These are phyloP conservation scores for Fusarium sp. DNA, from an alignment of 2,329 filamentous ascomycete genomes.

Conservation along the genomic window DNA sequence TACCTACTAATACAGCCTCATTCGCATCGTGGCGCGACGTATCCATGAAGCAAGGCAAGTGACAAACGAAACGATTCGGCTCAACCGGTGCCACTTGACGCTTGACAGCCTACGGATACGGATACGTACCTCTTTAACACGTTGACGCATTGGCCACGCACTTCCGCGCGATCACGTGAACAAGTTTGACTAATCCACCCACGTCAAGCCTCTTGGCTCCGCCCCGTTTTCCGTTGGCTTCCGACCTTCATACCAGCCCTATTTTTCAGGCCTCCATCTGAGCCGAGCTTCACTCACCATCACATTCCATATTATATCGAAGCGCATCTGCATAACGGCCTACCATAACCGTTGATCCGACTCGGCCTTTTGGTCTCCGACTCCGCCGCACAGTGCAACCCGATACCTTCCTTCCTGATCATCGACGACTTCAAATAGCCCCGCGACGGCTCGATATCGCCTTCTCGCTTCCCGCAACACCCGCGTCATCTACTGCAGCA, in stretches of 20 bases:
- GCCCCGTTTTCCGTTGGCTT: slow-evolving; percentile 39
- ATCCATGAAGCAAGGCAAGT: not conserved
- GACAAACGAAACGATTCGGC: slow-evolving; percentile 27
- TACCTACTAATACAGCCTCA: slow-evolving; percentile 44
- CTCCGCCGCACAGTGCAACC: not conserved
- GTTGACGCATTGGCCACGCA: slow-evolving; percentile 35
- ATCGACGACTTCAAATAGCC: not conserved
- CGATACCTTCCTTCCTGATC: not conserved
- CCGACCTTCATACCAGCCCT: slow-evolving; percentile 47
- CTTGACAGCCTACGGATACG: not conserved
- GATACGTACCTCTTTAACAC: not conserved
- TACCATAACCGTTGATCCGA: slow-evolving; percentile 4
- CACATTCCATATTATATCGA: slow-evolving; percentile 19
- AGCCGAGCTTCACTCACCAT: slow-evolving; percentile 36
- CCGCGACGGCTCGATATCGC: slow-evolving; percentile 23
- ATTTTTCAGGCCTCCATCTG: slow-evolving; percentile 51
- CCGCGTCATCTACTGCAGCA: slow-evolving; percentile 26
- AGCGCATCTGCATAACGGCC: slow-evolving; percentile 22
- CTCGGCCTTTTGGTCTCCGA: not conserved
- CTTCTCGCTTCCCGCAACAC: slow-evolving; percentile 22
- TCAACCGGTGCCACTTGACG: slow-evolving; percentile 38
- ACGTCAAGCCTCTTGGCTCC: slow-evolving; percentile 38
- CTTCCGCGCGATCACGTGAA: slow-evolving; percentile 45
- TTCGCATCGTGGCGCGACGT: slow-evolving; percentile 10
- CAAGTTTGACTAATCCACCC: slow-evolving; percentile 45